Evolutionary conservation across 257 asterid genomes (phyloP).

Genomic region (Gentiana dahurica): DNA sequence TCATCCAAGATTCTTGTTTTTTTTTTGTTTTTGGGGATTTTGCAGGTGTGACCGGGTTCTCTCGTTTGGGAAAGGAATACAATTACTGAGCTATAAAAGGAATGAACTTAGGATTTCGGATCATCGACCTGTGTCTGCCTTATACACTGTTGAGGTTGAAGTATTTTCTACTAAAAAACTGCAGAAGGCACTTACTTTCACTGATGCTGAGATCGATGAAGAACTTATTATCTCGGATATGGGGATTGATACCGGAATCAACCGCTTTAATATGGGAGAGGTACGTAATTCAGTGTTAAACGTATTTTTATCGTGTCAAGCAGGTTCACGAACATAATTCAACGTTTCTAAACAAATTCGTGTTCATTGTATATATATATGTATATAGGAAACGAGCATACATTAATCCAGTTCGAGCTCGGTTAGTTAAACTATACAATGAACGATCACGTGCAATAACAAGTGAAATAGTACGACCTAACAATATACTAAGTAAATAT

Average conservation of each 20-base stretch:
- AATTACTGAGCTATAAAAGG: constrained; percentile 54
- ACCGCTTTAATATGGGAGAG: constrained; percentile 29
- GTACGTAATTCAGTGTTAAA: constrained; percentile 18
- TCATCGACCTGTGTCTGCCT: constrained; percentile 87
- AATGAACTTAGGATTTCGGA: constrained; percentile 70
- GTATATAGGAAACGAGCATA: too few species aligned
- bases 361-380: too few species aligned
- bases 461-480: too few species aligned
- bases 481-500: too few species aligned
- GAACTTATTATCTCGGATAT: constrained; percentile 32
- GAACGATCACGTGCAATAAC: too few species aligned
- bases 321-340: too few species aligned
- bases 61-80: constrained; percentile 73
- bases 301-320: too few species aligned
- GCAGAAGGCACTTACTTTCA: constrained; percentile 84
- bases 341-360: too few species aligned
- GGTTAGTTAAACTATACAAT: too few species aligned
- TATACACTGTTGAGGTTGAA: constrained; percentile 74
- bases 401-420: too few species aligned
- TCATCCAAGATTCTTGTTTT: background rate
- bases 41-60: constrained; percentile 91
- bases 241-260: constrained; percentile 17
- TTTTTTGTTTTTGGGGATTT: constrained; percentile 1
- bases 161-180: constrained; percentile 69
- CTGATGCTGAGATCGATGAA: constrained; percentile 81